Conservation (phyloP, 805 yeast genomes). For the Blastobotrys peoriensis region DNA sequence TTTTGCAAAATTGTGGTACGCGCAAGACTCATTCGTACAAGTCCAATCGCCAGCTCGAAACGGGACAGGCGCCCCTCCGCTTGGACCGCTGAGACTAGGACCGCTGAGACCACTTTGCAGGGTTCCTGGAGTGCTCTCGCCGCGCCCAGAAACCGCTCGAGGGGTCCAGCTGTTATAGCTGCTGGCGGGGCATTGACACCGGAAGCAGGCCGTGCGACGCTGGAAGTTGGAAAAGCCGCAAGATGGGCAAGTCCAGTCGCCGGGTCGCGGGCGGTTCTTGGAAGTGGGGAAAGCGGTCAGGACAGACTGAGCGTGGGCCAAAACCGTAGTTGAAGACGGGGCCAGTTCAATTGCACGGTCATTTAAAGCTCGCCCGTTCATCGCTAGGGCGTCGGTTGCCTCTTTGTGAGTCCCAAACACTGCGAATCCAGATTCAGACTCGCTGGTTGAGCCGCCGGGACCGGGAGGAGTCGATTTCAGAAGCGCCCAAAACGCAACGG, state of each 20-base stretch:
- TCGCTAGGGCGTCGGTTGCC: constrained; percentile 67
- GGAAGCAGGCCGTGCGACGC: constrained; percentile 86
- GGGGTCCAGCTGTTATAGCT: too few relatives aligned
- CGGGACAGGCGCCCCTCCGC: constrained; percentile 58
- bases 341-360: constrained; percentile 78
- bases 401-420: constrained; percentile 81
- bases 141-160: too few relatives aligned
- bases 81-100: too few relatives aligned
- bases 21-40: constrained; percentile 70
- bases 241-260: constrained; percentile 97
- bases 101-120: constrained; percentile 11
- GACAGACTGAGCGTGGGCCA: constrained; percentile 78
- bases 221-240: constrained; percentile 95
- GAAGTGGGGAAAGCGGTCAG: constrained; percentile 78
- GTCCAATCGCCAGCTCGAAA: constrained; percentile 98
- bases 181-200: constrained; percentile 41
- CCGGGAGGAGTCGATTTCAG: constrained; percentile 52
- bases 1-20: constrained; percentile 89
- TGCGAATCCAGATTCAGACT: constrained; percentile 71
- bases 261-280: constrained; percentile 88
- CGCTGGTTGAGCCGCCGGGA: constrained; percentile 28
- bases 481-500: constrained; percentile 79
- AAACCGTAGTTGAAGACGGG: constrained; percentile 71
- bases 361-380: constrained; percentile 72
- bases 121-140: too few relatives aligned